Percentiles rank a stretch among this genome's conserved stretches.
Evolutionary conservation across 1,284 basidiomycete genomes (phyloP).

Genomic region (Moesziomyces parantarcticus): DNA sequence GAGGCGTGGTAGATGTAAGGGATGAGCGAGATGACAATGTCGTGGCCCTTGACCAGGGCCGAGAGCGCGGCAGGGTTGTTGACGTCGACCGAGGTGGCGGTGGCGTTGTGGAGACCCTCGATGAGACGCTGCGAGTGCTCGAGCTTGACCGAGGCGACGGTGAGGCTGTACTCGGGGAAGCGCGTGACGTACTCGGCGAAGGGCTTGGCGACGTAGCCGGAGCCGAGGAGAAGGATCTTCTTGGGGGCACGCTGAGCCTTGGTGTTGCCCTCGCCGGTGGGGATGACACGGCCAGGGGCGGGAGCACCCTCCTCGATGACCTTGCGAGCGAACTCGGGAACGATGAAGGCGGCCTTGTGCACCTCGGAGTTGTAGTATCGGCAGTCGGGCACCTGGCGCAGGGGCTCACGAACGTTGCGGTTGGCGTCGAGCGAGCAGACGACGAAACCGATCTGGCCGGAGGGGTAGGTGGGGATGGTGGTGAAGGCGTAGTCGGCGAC

Average conservation of each 20-base stretch:
- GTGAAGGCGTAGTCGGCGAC: slow-evolving; percentile 92
- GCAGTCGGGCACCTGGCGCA: slow-evolving; percentile 74
- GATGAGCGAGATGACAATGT: slow-evolving; percentile 95
- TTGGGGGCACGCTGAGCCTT: slow-evolving; percentile 69
- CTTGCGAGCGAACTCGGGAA: slow-evolving; percentile 87
- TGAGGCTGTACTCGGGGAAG: slow-evolving; percentile 83
- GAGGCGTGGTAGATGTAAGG: slow-evolving; percentile 92
- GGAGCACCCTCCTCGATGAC: slow-evolving; percentile 67
- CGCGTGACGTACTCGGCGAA: slow-evolving; percentile 92
- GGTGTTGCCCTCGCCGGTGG: slow-evolving; percentile 71
- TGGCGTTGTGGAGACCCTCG: slow-evolving; percentile 77
- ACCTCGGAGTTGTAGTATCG: slow-evolving; percentile 88
- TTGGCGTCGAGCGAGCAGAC: slow-evolving; percentile 80
- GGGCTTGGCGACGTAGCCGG: slow-evolving; percentile 92
- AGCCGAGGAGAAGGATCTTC: slow-evolving; percentile 91
- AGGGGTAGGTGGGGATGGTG: slow-evolving; percentile 97
- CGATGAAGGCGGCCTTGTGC: slow-evolving; percentile 85
- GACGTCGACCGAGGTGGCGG: slow-evolving; percentile 85
- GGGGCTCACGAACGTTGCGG: slow-evolving; percentile 67
- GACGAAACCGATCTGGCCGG: slow-evolving; percentile 96
- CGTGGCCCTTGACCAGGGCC: slow-evolving; percentile 82
- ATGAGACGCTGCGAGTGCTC: slow-evolving; percentile 76
- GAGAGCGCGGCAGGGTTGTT: slow-evolving; percentile 79
- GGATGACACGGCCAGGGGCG: slow-evolving; percentile 61
- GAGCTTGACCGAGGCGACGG: slow-evolving; percentile 71